Conservation (phyloP, 2,329 filamentous ascomycete species). For the Leptographium radiaticola region DNA sequence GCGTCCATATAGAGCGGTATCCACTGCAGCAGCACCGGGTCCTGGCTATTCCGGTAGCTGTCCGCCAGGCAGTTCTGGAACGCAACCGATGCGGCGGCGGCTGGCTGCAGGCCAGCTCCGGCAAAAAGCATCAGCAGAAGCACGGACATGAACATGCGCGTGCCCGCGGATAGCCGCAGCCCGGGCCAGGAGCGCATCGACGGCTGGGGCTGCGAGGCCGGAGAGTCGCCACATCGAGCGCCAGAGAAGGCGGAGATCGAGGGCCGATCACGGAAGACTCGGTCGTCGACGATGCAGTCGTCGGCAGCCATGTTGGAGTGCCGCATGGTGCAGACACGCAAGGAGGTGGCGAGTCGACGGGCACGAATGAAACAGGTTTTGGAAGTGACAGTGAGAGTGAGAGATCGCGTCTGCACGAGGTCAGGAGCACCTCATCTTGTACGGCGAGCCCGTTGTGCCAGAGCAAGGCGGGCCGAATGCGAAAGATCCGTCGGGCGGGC, state of each 20-base stretch:
- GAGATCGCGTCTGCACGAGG: background rate
- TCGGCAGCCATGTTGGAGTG: background rate
- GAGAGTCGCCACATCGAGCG: too few species aligned
- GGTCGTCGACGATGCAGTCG: background rate
- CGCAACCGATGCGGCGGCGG: slow-evolving; percentile 52
- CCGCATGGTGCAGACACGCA: background rate
- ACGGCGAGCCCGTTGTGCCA: slow-evolving; percentile 4
- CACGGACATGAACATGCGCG: slow-evolving; percentile 3
- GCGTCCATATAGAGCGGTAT: slow-evolving; percentile 63
- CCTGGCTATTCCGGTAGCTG: slow-evolving; percentile 28
- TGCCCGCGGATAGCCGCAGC: background rate
- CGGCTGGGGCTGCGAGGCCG: background rate
- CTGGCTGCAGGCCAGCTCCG: slow-evolving; percentile 26
- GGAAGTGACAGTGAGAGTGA: background rate
- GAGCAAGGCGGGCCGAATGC: background rate
- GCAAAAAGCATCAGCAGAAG: slow-evolving; percentile 26
- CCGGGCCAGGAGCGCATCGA: background rate
- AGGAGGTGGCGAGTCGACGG: background rate
- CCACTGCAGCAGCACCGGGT: slow-evolving; percentile 61
- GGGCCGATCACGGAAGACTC: background rate
- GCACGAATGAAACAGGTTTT: background rate
- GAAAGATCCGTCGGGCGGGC: background rate
- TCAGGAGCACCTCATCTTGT: slow-evolving; percentile 4
- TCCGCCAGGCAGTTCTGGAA: slow-evolving; percentile 75
- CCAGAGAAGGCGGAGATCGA: background rate